Conservation (phyloP, 148 eudicot genomes). For the Talinum fruticosum region DNA sequence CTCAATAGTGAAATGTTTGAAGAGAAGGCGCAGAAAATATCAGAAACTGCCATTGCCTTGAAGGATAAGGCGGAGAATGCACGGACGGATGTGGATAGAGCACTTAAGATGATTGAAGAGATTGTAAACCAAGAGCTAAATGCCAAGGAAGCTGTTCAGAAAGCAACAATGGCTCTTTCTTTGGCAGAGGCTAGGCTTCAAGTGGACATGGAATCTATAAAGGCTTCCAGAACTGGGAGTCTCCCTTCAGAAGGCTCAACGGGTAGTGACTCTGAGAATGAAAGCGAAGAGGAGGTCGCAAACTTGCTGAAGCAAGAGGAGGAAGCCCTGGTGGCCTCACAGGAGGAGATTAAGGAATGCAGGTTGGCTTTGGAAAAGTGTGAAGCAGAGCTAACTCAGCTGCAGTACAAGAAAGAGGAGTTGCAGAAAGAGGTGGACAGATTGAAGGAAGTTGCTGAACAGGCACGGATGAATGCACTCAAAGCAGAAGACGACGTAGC, state of each 20-base stretch:
- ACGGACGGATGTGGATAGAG: slow-evolving; percentile 51
- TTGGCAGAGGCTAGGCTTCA: slow-evolving; percentile 85
- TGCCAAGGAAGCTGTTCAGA: slow-evolving; percentile 78
- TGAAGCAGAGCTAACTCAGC: slow-evolving; percentile 59
- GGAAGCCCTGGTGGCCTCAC: slow-evolving; percentile 53
- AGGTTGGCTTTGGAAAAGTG: slow-evolving; percentile 46
- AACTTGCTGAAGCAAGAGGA: slow-evolving; percentile 44
- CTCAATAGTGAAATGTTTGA: slow-evolving; percentile 80
- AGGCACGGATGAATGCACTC: slow-evolving; percentile 57
- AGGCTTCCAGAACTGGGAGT: slow-evolving; percentile 42
- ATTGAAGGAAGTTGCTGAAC: slow-evolving; percentile 65
- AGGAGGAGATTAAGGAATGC: slow-evolving; percentile 57
- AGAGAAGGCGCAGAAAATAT: slow-evolving; percentile 82
- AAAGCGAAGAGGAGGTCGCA: slow-evolving; percentile 36
- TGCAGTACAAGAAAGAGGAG: slow-evolving; percentile 70
- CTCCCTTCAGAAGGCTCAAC: slow-evolving; percentile 27
- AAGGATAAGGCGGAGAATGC: slow-evolving; percentile 80
- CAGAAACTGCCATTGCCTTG: slow-evolving; percentile 78
- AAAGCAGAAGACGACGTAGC: slow-evolving; percentile 94
- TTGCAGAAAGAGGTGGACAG: slow-evolving; percentile 68
- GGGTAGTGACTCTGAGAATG: slow-evolving; percentile 40
- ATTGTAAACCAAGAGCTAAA: slow-evolving; percentile 54
- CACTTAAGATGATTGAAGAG: slow-evolving; percentile 50
- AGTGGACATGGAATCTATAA: slow-evolving; percentile 56
- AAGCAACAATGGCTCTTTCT: slow-evolving; percentile 77